Evolutionary conservation across 108 stramenopile species (phyloP), one percentile per base, ranked within the genome.

Genomic region (Schizochytrium sp.): DNA sequence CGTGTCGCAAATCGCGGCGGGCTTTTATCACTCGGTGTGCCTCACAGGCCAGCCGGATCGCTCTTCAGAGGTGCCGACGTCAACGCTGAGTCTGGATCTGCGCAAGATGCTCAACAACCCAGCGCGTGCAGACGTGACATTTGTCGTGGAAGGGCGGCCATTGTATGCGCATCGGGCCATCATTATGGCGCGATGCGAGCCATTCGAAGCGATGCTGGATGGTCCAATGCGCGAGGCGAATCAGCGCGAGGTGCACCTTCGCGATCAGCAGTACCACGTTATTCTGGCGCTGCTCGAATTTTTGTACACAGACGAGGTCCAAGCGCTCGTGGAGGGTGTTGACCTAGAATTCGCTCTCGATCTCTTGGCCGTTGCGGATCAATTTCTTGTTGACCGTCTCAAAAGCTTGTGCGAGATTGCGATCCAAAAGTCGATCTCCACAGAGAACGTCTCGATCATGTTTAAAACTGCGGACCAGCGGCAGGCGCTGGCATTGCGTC

Each of bases 171-270:
- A 98, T 92, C 95, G 96, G 53, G 92, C 96, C 90, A 94, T 98
- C 3, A 87, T 98, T 29, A 94, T 95, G 18, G 92, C 95, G 21
- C 93, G 95, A 4, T 96, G 96, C 16, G 96, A 97, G 83, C 96
- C 95, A 76, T 97, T 97, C 89, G 93, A 94, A 25, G 96, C 96
- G 89, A 98, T 98, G 97, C 97, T 97, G 91, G 95, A 5, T 96
- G 96, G 91, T 93, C 95, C 8, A 95, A 98, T 89, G 90, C 88
- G 29, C 91, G 91, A 18, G 92, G 94, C 44, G 93, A 92, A 19
- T 41, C 88, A 48, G 4, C 91, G 91, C 44, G 95, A 96, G 89
- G 96, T 98, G 72, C 96, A 95, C 47, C 95, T 97, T 47, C 95
- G 93, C 2, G 94, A 96, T 87, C 95, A 93, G 71, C 91, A 92